phyloP scores from a whole-genome alignment of 345 rosid species.

The Citrus inodora region DNA sequence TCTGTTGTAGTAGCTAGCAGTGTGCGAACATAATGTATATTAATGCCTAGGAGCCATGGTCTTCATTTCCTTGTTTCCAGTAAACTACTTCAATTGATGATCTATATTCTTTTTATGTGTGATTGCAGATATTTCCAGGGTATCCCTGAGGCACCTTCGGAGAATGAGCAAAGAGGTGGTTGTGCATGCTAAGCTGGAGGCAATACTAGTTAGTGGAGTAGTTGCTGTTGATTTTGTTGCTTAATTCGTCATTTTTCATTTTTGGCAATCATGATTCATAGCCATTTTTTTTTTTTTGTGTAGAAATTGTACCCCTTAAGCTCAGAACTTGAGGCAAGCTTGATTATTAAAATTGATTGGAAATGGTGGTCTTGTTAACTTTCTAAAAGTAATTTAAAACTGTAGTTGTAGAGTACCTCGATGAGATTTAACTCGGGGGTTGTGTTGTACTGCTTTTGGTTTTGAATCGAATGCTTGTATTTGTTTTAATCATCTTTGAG shows the following conservation, averaged over 20 bases:
- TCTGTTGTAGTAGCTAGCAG: not conserved
- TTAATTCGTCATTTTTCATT: constrained; percentile 18
- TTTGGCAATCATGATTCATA: constrained; percentile 3
- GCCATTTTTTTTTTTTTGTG: constrained; percentile 13
- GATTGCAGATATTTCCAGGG: constrained; percentile 86
- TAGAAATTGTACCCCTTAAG: constrained; percentile 12
- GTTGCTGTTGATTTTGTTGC: not conserved
- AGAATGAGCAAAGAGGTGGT: constrained; percentile 86
- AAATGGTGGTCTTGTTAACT: not conserved
- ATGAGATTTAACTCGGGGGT: not conserved
- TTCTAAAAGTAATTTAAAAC: not conserved
- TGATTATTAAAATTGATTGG: not conserved
- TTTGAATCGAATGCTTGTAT: not conserved
- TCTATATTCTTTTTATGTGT: not conserved
- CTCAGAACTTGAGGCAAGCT: not conserved
- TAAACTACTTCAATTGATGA: too few relatives aligned
- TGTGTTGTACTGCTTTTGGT: not conserved
- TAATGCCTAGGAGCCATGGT: not conserved
- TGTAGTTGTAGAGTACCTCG: not conserved
- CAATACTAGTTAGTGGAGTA: not conserved
- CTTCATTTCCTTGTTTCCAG: too few relatives aligned
- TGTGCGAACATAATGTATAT: not conserved
- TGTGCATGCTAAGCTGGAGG: constrained; percentile 65
- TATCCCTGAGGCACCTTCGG: constrained; percentile 63
- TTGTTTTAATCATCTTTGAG: not conserved